A percentile compares a stretch with the other conserved stretches of the same genome.
Conservation (phyloP, 352 stramenopile genomes). For the Pythium graminicola region DNA sequence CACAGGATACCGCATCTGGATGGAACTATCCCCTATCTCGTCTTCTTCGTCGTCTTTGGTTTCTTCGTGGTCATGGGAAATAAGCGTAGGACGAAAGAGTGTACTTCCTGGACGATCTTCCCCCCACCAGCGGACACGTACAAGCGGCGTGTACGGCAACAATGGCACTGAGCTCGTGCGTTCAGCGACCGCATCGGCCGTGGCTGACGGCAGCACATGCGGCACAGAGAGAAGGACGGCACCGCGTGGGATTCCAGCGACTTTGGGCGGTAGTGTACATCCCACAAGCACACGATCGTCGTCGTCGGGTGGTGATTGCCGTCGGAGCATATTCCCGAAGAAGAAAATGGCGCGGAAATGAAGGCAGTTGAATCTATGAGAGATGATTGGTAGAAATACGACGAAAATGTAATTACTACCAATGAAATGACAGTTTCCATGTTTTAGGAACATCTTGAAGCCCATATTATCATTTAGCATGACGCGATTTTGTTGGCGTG, state of each 20-base stretch:
- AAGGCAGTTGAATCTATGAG: not conserved
- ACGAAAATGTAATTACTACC: no score
- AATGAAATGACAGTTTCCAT: no score
- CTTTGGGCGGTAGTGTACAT: slow-evolving; percentile 36
- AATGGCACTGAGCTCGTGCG: not conserved
- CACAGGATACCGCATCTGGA: slow-evolving; percentile 44
- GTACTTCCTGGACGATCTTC: slow-evolving; percentile 33
- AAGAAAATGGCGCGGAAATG: not conserved
- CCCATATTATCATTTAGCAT: no score
- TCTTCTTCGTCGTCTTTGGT: not conserved
- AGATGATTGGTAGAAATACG: not conserved
- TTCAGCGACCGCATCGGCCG: slow-evolving; percentile 20
- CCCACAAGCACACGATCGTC: slow-evolving; percentile 27
- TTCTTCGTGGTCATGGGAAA: slow-evolving; percentile 3
- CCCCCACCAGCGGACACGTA: slow-evolving; percentile 56
- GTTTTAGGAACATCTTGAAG: no score
- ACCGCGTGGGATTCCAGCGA: slow-evolving; percentile 23
- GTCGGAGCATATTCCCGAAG: not conserved
- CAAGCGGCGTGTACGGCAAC: slow-evolving; percentile 32
- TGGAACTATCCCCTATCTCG: slow-evolving; percentile 14
- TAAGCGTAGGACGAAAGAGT: slow-evolving; percentile 37
- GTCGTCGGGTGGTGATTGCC: not conserved
- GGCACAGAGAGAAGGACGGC: slow-evolving; percentile 34
- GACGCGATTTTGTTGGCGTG: slow-evolving; percentile 64
- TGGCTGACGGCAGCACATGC: slow-evolving; percentile 33